phyloP scores from a whole-genome alignment of 2,329 filamentous ascomycete species.

The Falciphora oryzae region DNA sequence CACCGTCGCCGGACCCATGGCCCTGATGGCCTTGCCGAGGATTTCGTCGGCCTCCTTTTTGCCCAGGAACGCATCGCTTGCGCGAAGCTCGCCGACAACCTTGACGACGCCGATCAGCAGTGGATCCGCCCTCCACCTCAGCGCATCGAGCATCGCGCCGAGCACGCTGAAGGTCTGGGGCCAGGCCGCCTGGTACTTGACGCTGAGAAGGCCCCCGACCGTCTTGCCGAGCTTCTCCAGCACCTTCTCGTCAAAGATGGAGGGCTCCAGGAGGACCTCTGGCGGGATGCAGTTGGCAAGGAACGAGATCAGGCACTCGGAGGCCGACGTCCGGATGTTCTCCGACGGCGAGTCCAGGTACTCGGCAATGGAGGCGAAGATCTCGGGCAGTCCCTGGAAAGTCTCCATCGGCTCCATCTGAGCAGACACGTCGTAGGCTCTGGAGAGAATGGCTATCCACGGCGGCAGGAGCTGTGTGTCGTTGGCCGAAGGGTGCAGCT shows the following conservation, averaged over 20 bases:
- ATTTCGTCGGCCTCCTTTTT: slow-evolving; percentile 95
- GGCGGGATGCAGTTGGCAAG: slow-evolving; percentile 83
- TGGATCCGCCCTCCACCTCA: slow-evolving; percentile 80
- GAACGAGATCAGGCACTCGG: slow-evolving; percentile 91
- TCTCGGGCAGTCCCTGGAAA: slow-evolving; percentile 79
- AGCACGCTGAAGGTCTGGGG: slow-evolving; percentile 89
- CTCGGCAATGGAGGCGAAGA: slow-evolving; percentile 72
- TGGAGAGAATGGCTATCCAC: slow-evolving; percentile 92
- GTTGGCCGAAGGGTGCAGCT: slow-evolving; percentile 84
- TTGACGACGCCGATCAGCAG: slow-evolving; percentile 70
- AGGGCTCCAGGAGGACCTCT: slow-evolving; percentile 78
- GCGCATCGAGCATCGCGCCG: slow-evolving; percentile 76
- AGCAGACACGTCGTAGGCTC: slow-evolving; percentile 89
- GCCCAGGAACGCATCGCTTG: slow-evolving; percentile 80
- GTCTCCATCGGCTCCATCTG: slow-evolving; percentile 87
- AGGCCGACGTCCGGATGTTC: slow-evolving; percentile 90
- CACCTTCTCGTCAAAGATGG: slow-evolving; percentile 86
- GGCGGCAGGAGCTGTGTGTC: slow-evolving; percentile 92
- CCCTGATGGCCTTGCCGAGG: slow-evolving; percentile 77
- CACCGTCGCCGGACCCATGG: slow-evolving; percentile 84
- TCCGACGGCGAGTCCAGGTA: slow-evolving; percentile 85
- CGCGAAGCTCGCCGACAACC: slow-evolving; percentile 78
- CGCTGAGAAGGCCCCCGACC: slow-evolving; percentile 69
- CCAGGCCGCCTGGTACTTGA: slow-evolving; percentile 93
- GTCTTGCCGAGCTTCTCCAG: slow-evolving; percentile 73